Conservation (phyloP, 192 early-diverging fungal genomes). For the Anaeromyces robustus region DNA sequence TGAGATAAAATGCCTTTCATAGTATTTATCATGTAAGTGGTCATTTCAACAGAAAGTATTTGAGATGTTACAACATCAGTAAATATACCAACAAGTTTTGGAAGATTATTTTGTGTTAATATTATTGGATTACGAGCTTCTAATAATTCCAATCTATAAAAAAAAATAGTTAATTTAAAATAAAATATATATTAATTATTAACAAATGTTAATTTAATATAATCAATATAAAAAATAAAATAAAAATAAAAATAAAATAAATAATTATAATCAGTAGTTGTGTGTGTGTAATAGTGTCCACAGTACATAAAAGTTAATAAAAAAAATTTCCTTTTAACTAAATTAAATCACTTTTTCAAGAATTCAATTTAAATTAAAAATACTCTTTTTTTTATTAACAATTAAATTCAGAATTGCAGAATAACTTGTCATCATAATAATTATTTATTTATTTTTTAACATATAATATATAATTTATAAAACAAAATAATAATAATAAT, state of each 20-base stretch:
- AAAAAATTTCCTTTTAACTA: neutral
- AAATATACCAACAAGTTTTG: slow-evolving; percentile 6
- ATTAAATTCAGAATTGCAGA: neutral
- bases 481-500: neutral
- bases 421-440: neutral
- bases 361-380: too few species aligned
- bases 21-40: neutral
- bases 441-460: too few species aligned
- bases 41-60: slow-evolving; percentile 1
- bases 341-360: too few species aligned
- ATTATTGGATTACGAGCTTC: neutral
- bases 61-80: slow-evolving; percentile 2
- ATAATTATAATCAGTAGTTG: too few species aligned
- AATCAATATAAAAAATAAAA: too few species aligned
- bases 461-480: too few species aligned
- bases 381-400: neutral
- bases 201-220: too few species aligned
- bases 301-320: neutral
- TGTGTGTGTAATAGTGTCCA: neutral
- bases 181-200: too few species aligned
- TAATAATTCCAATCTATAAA: neutral
- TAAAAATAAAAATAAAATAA: too few species aligned
- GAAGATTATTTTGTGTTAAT: neutral
- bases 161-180: too few species aligned
- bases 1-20: neutral